Evolutionary conservation across 1,284 basidiomycete genomes (phyloP).

Genomic region (Irpex sp.): DNA sequence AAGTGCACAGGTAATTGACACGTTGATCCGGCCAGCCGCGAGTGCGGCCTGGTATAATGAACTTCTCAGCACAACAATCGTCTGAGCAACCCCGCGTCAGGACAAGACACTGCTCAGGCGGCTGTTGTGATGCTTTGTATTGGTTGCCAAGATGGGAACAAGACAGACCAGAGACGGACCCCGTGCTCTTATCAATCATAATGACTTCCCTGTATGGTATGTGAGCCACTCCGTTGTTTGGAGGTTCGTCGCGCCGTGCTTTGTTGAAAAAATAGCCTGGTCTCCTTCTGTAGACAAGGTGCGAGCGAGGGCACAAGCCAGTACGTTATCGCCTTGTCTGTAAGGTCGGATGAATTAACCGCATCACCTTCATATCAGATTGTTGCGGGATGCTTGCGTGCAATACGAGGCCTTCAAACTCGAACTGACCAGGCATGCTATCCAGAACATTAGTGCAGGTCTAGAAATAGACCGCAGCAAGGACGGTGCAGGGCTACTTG

Average conservation of each 20-base stretch:
- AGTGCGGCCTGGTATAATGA: background rate
- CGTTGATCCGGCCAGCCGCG: background rate
- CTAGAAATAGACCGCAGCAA: too few relatives aligned
- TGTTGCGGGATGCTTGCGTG: too few relatives aligned
- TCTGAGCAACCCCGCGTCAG: background rate
- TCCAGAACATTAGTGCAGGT: too few relatives aligned
- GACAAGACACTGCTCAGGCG: background rate
- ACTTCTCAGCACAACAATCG: background rate
- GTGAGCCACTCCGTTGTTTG: background rate
- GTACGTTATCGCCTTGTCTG: background rate
- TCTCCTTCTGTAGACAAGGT: background rate
- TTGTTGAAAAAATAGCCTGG: background rate
- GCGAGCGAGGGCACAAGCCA: too few relatives aligned
- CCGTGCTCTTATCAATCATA: background rate
- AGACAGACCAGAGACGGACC: background rate
- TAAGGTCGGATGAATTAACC: too few relatives aligned
- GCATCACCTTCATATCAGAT: too few relatives aligned
- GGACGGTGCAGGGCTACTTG: too few relatives aligned
- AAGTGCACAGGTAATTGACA: constrained; percentile 1
- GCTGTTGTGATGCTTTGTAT: background rate
- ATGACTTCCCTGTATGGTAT: background rate
- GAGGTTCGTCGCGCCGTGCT: background rate
- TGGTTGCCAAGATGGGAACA: background rate
- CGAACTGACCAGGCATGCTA: too few relatives aligned
- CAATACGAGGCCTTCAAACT: too few relatives aligned